phyloP scores from a whole-genome alignment of 139 green algal genomes.

The Chlorella vulgaris region DNA sequence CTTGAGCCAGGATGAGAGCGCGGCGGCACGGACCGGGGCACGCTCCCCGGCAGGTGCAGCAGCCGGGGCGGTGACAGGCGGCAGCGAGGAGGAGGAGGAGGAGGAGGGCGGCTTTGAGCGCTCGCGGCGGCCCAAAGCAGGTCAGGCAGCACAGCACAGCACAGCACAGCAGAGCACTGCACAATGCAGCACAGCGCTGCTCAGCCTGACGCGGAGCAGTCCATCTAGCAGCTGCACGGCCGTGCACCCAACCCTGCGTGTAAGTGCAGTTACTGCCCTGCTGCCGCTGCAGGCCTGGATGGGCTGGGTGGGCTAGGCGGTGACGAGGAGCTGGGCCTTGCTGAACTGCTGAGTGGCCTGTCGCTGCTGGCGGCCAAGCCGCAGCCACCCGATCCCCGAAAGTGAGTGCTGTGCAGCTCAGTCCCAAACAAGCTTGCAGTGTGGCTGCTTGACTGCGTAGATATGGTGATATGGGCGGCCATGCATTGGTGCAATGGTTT shows the following conservation, averaged over 20 bases:
- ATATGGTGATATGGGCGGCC: not conserved
- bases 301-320: not conserved
- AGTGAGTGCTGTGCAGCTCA: too few relatives aligned
- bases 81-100: not conserved
- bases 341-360: constrained; percentile 19
- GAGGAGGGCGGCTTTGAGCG: not conserved
- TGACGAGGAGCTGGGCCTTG: constrained; percentile 35
- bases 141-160: not conserved
- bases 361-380: constrained; percentile 20
- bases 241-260: too few relatives aligned
- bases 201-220: too few relatives aligned
- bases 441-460: too few relatives aligned
- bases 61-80: not conserved
- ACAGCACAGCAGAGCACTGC: too few relatives aligned
- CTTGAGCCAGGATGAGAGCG: not conserved
- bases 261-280: not conserved
- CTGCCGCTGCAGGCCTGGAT: not conserved
- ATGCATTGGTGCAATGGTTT: not conserved
- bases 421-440: too few relatives aligned
- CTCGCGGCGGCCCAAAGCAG: not conserved
- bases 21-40: constrained; percentile 15
- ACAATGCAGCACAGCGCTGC: too few relatives aligned
- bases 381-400: constrained; percentile 26
- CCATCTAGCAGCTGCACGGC: too few relatives aligned
- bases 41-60: constrained; percentile 10